A percentile compares a stretch with the other conserved stretches of the same genome.
These are phyloP conservation scores for Auricularia auricula-judae DNA, from an alignment of 768 basidiomycete genomes.

Conservation along the genomic window DNA sequence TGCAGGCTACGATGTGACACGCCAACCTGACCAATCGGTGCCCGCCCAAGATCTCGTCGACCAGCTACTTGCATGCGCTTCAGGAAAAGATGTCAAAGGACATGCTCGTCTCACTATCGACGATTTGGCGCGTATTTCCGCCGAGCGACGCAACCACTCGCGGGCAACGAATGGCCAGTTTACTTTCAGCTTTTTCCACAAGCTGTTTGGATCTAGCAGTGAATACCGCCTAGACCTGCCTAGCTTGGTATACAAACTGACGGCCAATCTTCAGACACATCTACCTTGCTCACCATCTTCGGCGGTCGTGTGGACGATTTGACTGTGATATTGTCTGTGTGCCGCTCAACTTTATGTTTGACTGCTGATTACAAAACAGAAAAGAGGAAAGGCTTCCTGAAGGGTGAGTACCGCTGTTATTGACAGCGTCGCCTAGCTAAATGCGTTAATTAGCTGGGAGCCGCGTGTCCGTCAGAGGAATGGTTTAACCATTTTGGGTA, in stretches of 20 bases:
- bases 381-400: slow-evolving; percentile 60
- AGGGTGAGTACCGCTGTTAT: slow-evolving; percentile 8
- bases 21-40: slow-evolving; percentile 37
- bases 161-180: slow-evolving; percentile 44
- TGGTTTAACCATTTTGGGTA: slow-evolving; percentile 47
- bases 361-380: not conserved
- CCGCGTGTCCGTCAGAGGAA: slow-evolving; percentile 37
- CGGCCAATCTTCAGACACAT: slow-evolving; percentile 29
- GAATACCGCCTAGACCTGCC: not conserved
- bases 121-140: slow-evolving; percentile 46
- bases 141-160: slow-evolving; percentile 52
- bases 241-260: not conserved
- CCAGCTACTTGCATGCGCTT: slow-evolving; percentile 46
- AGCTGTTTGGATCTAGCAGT: slow-evolving; percentile 50
- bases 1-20: not conserved
- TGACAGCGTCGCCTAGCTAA: not conserved
- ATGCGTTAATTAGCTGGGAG: slow-evolving; percentile 47
- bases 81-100: slow-evolving; percentile 44
- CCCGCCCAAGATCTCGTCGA: slow-evolving; percentile 36
- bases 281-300: slow-evolving; percentile 55
- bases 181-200: slow-evolving; percentile 37
- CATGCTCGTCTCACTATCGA: slow-evolving; percentile 38
- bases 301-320: slow-evolving; percentile 55
- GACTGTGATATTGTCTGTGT: slow-evolving; percentile 29
- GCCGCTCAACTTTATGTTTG: not conserved